Evolutionary conservation across 139 green algal species (phyloP).

Genomic region (Zygnema cylindricum): DNA sequence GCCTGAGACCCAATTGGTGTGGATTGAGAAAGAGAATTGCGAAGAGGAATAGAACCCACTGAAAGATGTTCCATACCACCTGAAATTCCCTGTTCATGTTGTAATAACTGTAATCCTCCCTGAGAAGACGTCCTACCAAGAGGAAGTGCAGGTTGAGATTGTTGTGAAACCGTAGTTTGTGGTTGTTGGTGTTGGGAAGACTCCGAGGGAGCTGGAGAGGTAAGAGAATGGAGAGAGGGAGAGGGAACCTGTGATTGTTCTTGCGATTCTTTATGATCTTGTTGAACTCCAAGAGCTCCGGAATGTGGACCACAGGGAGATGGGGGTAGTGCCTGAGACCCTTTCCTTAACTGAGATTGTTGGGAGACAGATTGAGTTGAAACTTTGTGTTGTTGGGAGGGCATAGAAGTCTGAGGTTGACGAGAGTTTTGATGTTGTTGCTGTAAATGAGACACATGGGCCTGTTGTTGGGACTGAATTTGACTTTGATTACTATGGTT

Average conservation of each 20-base stretch:
- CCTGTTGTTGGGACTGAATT: background rate
- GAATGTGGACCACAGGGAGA: background rate
- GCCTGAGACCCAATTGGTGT: background rate
- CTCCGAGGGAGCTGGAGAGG: background rate
- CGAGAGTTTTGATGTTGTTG: background rate
- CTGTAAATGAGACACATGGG: background rate
- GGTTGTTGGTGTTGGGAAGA: background rate
- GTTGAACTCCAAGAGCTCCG: background rate
- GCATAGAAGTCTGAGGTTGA: background rate
- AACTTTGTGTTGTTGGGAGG: background rate
- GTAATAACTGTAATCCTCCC: background rate
- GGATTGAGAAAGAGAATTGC: background rate
- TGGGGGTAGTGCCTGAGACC: background rate
- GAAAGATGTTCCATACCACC: constrained; percentile 9
- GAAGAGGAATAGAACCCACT: constrained; percentile 22
- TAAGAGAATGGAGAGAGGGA: background rate
- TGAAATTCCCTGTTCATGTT: constrained; percentile 18
- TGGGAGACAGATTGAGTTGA: background rate
- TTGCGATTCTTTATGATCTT: background rate
- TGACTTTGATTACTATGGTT: background rate
- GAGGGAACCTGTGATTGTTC: background rate
- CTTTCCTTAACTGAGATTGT: background rate
- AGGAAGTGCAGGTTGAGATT: background rate
- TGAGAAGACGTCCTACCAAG: background rate
- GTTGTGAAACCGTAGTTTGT: background rate